A percentile compares a stretch with the other conserved stretches of the same genome.
Conservation (phyloP, 108 stramenopile species). For the Mayamaea pseudoterrestris region DNA sequence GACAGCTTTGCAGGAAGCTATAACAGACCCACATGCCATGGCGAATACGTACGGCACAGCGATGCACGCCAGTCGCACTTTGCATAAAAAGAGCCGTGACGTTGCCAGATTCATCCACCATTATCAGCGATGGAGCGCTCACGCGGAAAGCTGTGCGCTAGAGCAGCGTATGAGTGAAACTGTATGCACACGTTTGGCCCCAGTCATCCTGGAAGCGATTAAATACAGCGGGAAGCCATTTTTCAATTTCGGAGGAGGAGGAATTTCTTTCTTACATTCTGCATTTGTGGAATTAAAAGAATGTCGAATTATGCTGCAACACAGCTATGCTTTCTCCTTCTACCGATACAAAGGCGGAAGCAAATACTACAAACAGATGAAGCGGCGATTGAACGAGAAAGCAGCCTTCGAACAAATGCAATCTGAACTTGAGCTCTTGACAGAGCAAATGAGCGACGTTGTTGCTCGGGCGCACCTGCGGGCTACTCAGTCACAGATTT, state of each 20-base stretch:
- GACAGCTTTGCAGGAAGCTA: background rate
- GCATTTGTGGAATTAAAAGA: constrained; percentile 47
- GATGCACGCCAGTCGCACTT: constrained; percentile 22
- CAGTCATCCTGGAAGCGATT: constrained; percentile 32
- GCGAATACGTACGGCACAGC: constrained; percentile 27
- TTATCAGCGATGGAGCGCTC: constrained; percentile 36
- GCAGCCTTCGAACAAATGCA: constrained; percentile 34
- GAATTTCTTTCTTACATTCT: constrained; percentile 31
- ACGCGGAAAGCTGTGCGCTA: constrained; percentile 27
- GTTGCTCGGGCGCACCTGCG: constrained; percentile 44
- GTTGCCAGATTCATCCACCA: constrained; percentile 46
- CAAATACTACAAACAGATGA: constrained; percentile 3
- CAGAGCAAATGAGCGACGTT: constrained; percentile 51
- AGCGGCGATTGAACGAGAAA: constrained; percentile 23
- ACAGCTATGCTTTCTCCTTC: constrained; percentile 44
- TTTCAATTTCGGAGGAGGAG: constrained; percentile 6
- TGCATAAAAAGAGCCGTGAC: constrained; percentile 17
- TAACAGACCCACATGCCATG: background rate
- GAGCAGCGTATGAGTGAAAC: constrained; percentile 36
- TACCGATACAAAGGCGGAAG: constrained; percentile 19
- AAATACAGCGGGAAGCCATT: constrained; percentile 16
- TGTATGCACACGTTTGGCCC: constrained; percentile 25
- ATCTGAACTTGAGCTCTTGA: constrained; percentile 43
- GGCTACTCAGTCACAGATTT: constrained; percentile 38
- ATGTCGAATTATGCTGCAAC: constrained; percentile 29